These are phyloP conservation scores for Huntiella decipiens DNA, from an alignment of 2,329 filamentous ascomycete genomes.

Conservation along the genomic window DNA sequence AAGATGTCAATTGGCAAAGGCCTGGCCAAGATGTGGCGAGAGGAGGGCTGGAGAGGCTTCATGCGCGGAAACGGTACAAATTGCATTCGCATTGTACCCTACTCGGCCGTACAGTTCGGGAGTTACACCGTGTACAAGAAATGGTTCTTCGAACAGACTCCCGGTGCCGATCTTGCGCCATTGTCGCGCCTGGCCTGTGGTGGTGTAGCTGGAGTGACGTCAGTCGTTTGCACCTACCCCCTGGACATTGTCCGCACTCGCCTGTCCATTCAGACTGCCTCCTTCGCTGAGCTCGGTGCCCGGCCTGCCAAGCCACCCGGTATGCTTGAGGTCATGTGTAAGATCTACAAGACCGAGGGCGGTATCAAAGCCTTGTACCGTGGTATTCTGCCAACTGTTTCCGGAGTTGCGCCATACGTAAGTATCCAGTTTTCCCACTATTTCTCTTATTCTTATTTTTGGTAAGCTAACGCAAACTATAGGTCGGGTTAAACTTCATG, in stretches of 20 bases:
- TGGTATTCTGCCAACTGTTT: constrained; percentile 82
- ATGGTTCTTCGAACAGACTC: constrained; percentile 58
- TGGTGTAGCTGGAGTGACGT: constrained; percentile 82
- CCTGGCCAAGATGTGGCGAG: constrained; percentile 83
- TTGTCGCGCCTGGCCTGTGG: constrained; percentile 70
- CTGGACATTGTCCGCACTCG: constrained; percentile 94
- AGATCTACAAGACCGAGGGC: constrained; percentile 85
- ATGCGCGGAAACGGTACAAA: constrained; percentile 98
- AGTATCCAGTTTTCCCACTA: constrained; percentile 12
- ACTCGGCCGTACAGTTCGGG: constrained; percentile 94
- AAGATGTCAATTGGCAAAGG: constrained; percentile 81
- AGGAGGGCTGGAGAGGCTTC: constrained; percentile 92
- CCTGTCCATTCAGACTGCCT: constrained; percentile 93
- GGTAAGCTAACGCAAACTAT: background rate
- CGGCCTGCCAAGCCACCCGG: constrained; percentile 56
- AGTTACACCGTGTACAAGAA: constrained; percentile 95
- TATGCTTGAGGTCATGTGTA: constrained; percentile 69
- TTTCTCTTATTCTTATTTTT: background rate
- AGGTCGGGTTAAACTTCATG: constrained; percentile 97
- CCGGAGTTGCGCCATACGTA: constrained; percentile 88
- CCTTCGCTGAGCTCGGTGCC: constrained; percentile 57
- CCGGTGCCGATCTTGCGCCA: constrained; percentile 55
- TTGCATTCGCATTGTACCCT: constrained; percentile 93
- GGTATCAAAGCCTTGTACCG: constrained; percentile 75
- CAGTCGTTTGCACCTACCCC: constrained; percentile 85